phyloP scores from a whole-genome alignment of 352 stramenopile genomes.

The Globisporangium orthogonon region DNA sequence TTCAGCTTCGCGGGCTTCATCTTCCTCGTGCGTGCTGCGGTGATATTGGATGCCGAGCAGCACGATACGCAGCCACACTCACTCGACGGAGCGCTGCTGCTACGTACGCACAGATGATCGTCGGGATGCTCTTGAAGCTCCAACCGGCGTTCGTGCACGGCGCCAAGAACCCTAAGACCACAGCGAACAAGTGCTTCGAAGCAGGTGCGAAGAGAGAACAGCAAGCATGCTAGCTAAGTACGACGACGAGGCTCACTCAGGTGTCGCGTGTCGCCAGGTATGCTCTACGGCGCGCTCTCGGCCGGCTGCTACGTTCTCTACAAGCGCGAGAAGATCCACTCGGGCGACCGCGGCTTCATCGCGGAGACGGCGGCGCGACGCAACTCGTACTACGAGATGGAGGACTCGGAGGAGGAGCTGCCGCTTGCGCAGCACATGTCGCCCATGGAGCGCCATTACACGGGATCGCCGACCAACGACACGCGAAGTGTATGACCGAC shows the following conservation, averaged over 20 bases:
- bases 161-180: conserved; percentile 66
- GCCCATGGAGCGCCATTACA: conserved; percentile 26
- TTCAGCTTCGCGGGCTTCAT: conserved; percentile 74
- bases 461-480: conserved; percentile 6
- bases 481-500: conserved; percentile 5
- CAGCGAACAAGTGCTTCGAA: conserved; percentile 71
- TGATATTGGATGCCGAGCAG: not conserved
- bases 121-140: conserved; percentile 67
- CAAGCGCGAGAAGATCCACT: conserved; percentile 40
- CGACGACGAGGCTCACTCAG: not conserved
- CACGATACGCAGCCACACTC: not conserved
- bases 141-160: conserved; percentile 68
- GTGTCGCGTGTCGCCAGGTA: conserved; percentile 15
- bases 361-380: conserved; percentile 38
- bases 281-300: conserved; percentile 47
- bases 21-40: conserved; percentile 48
- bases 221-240: not conserved
- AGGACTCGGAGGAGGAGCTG: conserved; percentile 68
- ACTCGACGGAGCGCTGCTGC: not conserved
- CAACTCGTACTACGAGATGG: conserved; percentile 49
- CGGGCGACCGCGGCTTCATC: conserved; percentile 33
- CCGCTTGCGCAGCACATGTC: conserved; percentile 66
- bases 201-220: conserved; percentile 33
- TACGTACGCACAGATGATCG: conserved; percentile 36
- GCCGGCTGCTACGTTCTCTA: conserved; percentile 49